Base-by-base conservation (phyloP, 1,284 basidiomycete species). In the Ustilago cynodontis region DNA sequence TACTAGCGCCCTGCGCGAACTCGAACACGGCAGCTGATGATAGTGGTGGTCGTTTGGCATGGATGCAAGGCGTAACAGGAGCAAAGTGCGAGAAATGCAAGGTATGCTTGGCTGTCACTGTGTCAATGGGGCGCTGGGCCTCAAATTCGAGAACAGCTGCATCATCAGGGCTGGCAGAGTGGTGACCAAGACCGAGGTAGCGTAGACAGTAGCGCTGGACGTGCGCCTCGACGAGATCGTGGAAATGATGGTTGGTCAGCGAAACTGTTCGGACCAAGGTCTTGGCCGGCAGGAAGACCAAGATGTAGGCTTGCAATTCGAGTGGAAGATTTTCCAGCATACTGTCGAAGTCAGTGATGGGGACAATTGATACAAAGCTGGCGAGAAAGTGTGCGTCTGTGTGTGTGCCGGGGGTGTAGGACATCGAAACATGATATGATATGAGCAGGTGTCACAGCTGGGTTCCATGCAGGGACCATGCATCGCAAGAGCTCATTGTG, bases 71-170 rank as follows among this genome's bases (percentile, higher is more conserved):
- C 2, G 66, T 62, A 2, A 62, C 59, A 1, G 67, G 8, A 1
- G 60, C 66, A 60, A 82, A 80, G 55, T 81, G 79, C 26, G 73
- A 74, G 41, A 82, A 82, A 11, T 69, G 65, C 49, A 82, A 61
- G 1, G 47, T 58, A 26, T 82, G 80, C 45, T 82, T 82, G n/a
- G 77, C 69, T 9, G 77, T 81, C 14, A 82, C 60, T 2, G 80
- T 82, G 28, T 82, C 80, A 47, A 82, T 82, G 14, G 80, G 80
- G 3, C 80, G 50, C n/a, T 80, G 78, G 0, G 80, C 80, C 39
- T 80, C 78, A 33, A 82, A 82, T 43, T 80, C 74, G n/a, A 69
- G 63, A 35, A 67, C 60, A 0, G 68, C 67, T 1, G 64, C 68
- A 4, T 56, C 53, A 47, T 64, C 59, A 0, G 60, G 49, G 8